These are phyloP conservation scores for Bertia moriformis DNA, from an alignment of 2,329 filamentous ascomycete genomes.

Conservation along the genomic window DNA sequence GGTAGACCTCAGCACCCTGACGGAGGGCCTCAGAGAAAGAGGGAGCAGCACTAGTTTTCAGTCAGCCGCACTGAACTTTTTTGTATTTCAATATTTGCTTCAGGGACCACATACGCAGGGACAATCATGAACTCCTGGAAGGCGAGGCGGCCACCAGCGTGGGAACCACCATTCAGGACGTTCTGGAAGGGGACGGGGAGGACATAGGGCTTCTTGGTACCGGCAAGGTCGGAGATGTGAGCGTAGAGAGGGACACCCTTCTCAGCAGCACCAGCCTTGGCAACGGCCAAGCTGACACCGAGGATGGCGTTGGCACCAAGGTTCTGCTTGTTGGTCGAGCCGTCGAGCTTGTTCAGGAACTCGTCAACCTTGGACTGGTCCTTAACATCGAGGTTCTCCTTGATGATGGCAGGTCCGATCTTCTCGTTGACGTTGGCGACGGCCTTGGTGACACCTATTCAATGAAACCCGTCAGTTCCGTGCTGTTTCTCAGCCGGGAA, in stretches of 20 bases:
- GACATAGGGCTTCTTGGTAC: conserved; percentile 83
- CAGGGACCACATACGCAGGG: conserved; percentile 43
- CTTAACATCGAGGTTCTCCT: conserved; percentile 71
- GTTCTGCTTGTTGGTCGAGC: conserved; percentile 73
- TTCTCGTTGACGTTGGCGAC: conserved; percentile 72
- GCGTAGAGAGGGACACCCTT: conserved; percentile 78
- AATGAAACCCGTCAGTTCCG: background rate
- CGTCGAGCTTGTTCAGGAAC: conserved; percentile 76
- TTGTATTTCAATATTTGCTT: conserved; percentile 6
- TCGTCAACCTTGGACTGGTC: conserved; percentile 72
- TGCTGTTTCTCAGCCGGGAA: no score
- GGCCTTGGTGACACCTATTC: conserved; percentile 51
- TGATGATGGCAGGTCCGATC: conserved; percentile 70
- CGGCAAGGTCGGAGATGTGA: conserved; percentile 74
- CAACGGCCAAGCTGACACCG: conserved; percentile 69
- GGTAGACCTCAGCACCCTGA: conserved; percentile 94
- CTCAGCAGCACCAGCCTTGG: conserved; percentile 79
- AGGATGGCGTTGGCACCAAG: conserved; percentile 81
- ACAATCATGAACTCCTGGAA: conserved; percentile 98
- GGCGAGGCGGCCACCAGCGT: conserved; percentile 88
- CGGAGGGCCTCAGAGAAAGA: conserved; percentile 92
- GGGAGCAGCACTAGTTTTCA: conserved; percentile 49
- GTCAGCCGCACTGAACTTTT: no score
- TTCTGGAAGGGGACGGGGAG: conserved; percentile 88
- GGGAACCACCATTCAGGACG: conserved; percentile 82